Conservation (phyloP, 2,329 filamentous ascomycete species). For the Sporothrix humicola region DNA sequence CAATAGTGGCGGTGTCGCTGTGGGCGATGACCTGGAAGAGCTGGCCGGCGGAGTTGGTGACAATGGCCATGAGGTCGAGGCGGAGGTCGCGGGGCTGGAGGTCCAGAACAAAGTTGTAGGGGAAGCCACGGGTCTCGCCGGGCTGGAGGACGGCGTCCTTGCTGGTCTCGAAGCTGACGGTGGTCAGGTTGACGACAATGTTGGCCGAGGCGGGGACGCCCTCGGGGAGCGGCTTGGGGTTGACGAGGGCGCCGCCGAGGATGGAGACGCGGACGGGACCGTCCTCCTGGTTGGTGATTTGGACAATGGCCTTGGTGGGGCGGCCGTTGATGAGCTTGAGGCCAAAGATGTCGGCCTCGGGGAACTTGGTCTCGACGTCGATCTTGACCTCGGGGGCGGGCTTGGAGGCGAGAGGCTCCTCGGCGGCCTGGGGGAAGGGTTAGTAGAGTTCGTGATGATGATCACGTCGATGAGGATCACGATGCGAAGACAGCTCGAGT, state of each 20-base stretch:
- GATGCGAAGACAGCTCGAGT: not conserved
- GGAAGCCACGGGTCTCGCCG: constrained; percentile 75
- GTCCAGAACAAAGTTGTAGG: constrained; percentile 86
- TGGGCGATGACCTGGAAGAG: constrained; percentile 80
- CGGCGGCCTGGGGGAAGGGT: constrained; percentile 17
- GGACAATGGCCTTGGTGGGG: constrained; percentile 79
- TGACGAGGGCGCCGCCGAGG: constrained; percentile 74
- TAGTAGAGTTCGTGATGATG: not conserved
- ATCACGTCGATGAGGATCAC: not conserved
- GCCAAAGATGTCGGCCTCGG: constrained; percentile 83
- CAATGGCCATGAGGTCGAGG: constrained; percentile 75
- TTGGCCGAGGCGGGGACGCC: constrained; percentile 54
- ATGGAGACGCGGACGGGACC: constrained; percentile 75
- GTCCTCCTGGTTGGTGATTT: constrained; percentile 83
- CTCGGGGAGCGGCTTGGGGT: constrained; percentile 58
- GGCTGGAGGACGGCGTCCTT: constrained; percentile 60
- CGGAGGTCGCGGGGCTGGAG: constrained; percentile 90
- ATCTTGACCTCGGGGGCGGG: constrained; percentile 61
- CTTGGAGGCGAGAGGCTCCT: constrained; percentile 37
- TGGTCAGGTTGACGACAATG: constrained; percentile 84
- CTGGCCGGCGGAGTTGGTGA: constrained; percentile 66
- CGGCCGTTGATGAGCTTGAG: constrained; percentile 94
- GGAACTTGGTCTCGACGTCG: constrained; percentile 67
- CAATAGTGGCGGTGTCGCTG: constrained; percentile 82
- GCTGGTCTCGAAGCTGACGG: constrained; percentile 72